phyloP scores from a whole-genome alignment of 257 asterid genomes.

The Gentiana macrophylla region DNA sequence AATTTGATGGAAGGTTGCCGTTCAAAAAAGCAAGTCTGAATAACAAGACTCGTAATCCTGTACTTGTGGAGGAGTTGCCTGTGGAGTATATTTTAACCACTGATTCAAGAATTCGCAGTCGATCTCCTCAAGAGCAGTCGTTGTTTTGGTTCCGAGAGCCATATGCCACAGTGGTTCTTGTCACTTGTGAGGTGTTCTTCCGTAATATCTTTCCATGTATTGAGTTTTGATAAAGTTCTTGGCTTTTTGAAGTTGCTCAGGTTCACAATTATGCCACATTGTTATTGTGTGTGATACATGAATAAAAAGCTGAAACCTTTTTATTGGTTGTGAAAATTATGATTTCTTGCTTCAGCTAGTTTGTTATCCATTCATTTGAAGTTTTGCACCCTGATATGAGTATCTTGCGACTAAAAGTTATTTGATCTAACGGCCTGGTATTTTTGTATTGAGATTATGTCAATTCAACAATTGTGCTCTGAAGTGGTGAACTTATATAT shows the following conservation, averaged over 20 bases:
- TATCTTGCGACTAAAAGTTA: no score
- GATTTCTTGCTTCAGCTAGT: no score
- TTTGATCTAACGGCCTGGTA: no score
- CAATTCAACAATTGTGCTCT: no score
- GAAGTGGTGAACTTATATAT: no score
- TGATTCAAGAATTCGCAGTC: conserved; percentile 93
- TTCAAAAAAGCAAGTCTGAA: conserved; percentile 60
- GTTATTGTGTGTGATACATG: not conserved
- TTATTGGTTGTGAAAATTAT: no score
- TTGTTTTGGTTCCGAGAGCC: conserved; percentile 98
- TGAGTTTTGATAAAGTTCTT: no score
- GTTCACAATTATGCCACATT: no score
- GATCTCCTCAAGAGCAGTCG: conserved; percentile 86
- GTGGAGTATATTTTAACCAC: conserved; percentile 90
- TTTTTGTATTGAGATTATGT: no score
- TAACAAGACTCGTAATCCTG: conserved; percentile 90
- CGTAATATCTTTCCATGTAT: not conserved
- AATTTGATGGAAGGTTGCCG: conserved; percentile 78
- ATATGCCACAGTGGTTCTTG: conserved; percentile 82
- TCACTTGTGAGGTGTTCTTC: conserved; percentile 74
- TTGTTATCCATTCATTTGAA: no score
- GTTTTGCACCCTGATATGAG: no score
- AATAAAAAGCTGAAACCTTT: not conserved
- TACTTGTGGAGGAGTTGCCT: conserved; percentile 71
- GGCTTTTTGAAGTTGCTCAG: no score